These are phyloP conservation scores for Melampsora americana DNA, from an alignment of 1,284 basidiomycete species.

Conservation along the genomic window DNA sequence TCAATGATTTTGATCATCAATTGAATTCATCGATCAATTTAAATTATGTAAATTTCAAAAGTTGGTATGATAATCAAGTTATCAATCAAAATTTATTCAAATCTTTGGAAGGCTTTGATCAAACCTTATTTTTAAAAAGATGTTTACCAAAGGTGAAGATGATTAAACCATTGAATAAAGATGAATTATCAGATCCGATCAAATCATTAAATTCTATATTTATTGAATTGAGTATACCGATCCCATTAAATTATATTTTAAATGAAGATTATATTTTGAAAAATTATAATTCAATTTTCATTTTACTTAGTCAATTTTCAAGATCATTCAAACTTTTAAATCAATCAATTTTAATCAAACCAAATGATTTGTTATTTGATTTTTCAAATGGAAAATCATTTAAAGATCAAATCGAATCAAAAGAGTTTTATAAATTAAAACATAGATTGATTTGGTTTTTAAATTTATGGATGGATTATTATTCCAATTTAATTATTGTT, in stretches of 20 bases:
- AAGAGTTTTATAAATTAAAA: conserved; percentile 26
- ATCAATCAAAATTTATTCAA: conserved; percentile 18
- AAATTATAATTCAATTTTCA: conserved; percentile 14
- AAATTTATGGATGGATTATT: conserved; percentile 21
- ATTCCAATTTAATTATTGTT: conserved; percentile 6
- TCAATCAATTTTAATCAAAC: conserved; percentile 25
- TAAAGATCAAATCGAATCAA: conserved; percentile 7
- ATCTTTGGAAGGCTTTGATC: conserved; percentile 10
- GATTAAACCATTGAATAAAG: background rate
- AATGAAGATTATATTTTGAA: conserved; percentile 12
- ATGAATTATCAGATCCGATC: conserved; percentile 1
- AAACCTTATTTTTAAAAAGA: background rate
- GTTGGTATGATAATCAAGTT: conserved; percentile 29
- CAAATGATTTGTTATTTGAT: background rate
- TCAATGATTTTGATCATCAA: conserved; percentile 8
- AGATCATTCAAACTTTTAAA: background rate
- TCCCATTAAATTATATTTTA: conserved; percentile 25
- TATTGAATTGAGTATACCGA: conserved; percentile 14
- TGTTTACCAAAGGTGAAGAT: conserved; percentile 24
- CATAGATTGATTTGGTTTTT: conserved; percentile 36
- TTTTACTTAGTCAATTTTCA: conserved; percentile 18
- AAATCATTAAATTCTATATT: conserved; percentile 17
- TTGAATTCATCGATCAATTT: background rate
- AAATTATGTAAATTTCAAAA: background rate
- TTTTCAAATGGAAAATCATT: background rate